Evolutionary conservation across 1,284 basidiomycete species (phyloP).

Genomic region (Cutaneotrichosporon daszewskae): DNA sequence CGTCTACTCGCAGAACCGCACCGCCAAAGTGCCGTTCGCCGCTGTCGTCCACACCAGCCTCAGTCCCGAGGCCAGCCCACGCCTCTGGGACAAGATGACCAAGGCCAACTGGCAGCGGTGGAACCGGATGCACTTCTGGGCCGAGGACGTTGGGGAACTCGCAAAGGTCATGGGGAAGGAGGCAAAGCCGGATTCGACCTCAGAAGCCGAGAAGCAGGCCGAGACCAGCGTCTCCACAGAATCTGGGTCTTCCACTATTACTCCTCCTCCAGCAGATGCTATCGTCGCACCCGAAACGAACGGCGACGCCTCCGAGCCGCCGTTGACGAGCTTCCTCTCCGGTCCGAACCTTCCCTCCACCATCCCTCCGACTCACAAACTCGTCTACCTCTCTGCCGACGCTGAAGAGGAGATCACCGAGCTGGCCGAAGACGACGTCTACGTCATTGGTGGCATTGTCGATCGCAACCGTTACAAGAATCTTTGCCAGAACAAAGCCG

Average conservation of each 20-base stretch:
- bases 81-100: constrained; percentile 34
- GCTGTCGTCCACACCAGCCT: constrained; percentile 72
- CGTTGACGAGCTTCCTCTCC: constrained; percentile 7
- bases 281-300: background rate
- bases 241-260: background rate
- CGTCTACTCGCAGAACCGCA: constrained; percentile 79
- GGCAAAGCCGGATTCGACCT: background rate
- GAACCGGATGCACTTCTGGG: constrained; percentile 66
- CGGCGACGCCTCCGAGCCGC: background rate
- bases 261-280: background rate
- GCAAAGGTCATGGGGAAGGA: constrained; percentile 10
- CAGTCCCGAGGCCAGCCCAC: constrained; percentile 29
- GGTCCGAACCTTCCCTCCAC: constrained; percentile 17
- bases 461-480: constrained; percentile 98
- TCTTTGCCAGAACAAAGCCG: constrained; percentile 83
- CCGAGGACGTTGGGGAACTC: constrained; percentile 52
- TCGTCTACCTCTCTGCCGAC: constrained; percentile 95
- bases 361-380: constrained; percentile 48
- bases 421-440: constrained; percentile 76
- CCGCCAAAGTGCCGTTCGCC: constrained; percentile 63
- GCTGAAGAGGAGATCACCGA: constrained; percentile 75
- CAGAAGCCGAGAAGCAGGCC: background rate
- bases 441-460: constrained; percentile 93
- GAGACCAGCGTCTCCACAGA: no score
- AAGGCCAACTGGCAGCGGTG: constrained; percentile 61